phyloP scores from a whole-genome alignment of 352 stramenopile species.

The Thraustotheca clavata region DNA sequence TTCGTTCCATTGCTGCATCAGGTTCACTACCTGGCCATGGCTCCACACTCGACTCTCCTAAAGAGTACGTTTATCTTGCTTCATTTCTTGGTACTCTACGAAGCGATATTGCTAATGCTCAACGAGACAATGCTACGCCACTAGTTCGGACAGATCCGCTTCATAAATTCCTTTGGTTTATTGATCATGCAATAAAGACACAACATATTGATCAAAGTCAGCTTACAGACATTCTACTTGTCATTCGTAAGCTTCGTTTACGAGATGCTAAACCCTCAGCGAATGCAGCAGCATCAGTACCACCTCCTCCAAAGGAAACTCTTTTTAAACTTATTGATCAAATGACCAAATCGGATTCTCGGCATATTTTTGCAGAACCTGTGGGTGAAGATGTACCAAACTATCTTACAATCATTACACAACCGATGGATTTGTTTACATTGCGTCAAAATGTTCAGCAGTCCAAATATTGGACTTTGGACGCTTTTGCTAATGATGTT shows the following conservation, averaged over 20 bases:
- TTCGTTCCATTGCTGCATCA: slow-evolving; percentile 61
- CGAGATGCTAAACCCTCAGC: slow-evolving; percentile 35
- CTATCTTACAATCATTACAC: slow-evolving; percentile 74
- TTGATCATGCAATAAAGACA: slow-evolving; percentile 72
- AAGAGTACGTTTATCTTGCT: slow-evolving; percentile 81
- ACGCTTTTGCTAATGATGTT: slow-evolving; percentile 71
- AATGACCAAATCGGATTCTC: slow-evolving; percentile 63
- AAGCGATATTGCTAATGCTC: slow-evolving; percentile 65
- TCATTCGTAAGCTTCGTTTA: slow-evolving; percentile 58
- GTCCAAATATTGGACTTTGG: slow-evolving; percentile 74
- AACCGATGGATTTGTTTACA: slow-evolving; percentile 80
- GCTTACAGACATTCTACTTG: slow-evolving; percentile 57
- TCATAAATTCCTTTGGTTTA: slow-evolving; percentile 86
- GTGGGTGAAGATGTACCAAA: slow-evolving; percentile 77
- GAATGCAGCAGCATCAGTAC: slow-evolving; percentile 22
- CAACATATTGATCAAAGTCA: slow-evolving; percentile 30
- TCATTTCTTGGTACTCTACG: slow-evolving; percentile 73
- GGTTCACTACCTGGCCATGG: slow-evolving; percentile 60
- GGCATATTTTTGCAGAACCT: slow-evolving; percentile 75
- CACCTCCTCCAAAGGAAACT: slow-evolving; percentile 55
- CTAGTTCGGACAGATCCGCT: slow-evolving; percentile 63
- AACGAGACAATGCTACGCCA: slow-evolving; percentile 67
- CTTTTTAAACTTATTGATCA: slow-evolving; percentile 68
- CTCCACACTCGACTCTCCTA: slow-evolving; percentile 32
- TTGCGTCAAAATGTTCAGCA: slow-evolving; percentile 72